Base-by-base conservation (phyloP, 1,284 basidiomycete species). In the Exobasidium cylindrosporum region DNA sequence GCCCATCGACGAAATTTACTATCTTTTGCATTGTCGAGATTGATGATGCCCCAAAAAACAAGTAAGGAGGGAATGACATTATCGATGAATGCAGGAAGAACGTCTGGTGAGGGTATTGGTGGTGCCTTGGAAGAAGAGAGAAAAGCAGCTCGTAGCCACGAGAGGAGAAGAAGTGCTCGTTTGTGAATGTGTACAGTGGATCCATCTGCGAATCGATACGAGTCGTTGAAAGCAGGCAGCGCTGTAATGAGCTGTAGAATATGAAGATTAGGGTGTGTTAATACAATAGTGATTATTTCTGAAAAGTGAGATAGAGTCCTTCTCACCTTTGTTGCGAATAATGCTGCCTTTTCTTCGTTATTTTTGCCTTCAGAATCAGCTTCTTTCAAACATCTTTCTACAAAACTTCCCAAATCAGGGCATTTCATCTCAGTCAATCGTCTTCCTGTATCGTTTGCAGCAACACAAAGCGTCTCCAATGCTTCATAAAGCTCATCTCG, bases 61-160 rank as follows among this genome's bases (percentile, higher is more conserved):
- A 92, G 85, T 64, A 93, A 83, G 5, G 91, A 91, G 1, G 92
- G 91, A 3, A 93, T 80, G 53, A 94, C 89, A 73, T 93, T 92
- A 82, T 94, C 92, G 4, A 88, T 84, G 76, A 92, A 92, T 57
- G 91, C 84, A 7, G 92, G 92, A 2, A 78, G 32, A 2, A 55
- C 53, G 4, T 21, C 40, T 6, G 53, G 32, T 14, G n/a, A 21
- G 17, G 53, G 53, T 17, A 44, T 26, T 23, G 53, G 53, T 35
- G 30, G 28, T 44, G 5, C 30, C 26, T 55, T 55, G 53, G 17
- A 23, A 24, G n/a, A 21, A 23, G 5, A 14, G n/a, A 21, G 47
- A 29, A 55, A 55, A 23, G 32, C 32, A 26, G 53, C 21, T 21
- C 30, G 53, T 4, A 55, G 30, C 53, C 53, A 55, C 14, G 53